These are phyloP conservation scores for Spergularia azorica DNA, from an alignment of 179 eudicot species.

Conservation along the genomic window DNA sequence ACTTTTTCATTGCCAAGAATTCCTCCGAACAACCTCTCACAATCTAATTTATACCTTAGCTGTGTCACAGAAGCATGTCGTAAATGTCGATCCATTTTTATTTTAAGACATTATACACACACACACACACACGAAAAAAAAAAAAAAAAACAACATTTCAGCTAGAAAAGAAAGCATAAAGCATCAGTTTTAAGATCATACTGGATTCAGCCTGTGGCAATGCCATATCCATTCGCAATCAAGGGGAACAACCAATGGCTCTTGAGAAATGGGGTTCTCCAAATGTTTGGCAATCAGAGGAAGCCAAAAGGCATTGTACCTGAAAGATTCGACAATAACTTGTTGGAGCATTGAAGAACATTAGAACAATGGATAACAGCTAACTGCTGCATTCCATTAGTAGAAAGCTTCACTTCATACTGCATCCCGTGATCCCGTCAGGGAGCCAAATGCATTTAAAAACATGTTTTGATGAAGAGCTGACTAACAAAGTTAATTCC, in stretches of 20 bases:
- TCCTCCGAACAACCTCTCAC: conserved; percentile 62
- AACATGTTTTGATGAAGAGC: too few relatives aligned
- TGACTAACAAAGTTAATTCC: too few relatives aligned
- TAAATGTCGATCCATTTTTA: too few relatives aligned
- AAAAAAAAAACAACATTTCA: background rate
- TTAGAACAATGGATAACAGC: too few relatives aligned
- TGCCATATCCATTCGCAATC: conserved; percentile 99
- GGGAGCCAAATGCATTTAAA: too few relatives aligned
- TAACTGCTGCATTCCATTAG: too few relatives aligned
- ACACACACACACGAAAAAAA: background rate
- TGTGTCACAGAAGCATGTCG: conserved; percentile 24
- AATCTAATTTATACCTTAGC: conserved; percentile 74
- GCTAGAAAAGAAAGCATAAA: background rate
- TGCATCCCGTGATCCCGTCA: too few relatives aligned
- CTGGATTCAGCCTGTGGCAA: conserved; percentile 94
- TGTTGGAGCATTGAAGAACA: too few relatives aligned
- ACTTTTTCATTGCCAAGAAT: conserved; percentile 61
- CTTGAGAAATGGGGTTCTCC: conserved; percentile 45
- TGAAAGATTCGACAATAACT: too few relatives aligned
- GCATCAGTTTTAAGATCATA: conserved; percentile 31
- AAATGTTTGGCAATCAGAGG: conserved; percentile 81
- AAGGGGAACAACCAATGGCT: conserved; percentile 80
- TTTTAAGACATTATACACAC: too few relatives aligned
- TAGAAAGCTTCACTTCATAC: too few relatives aligned
- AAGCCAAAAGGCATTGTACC: conserved; percentile 85